A percentile compares a stretch with the other conserved stretches of the same genome.
Evolutionary conservation across 2,329 filamentous ascomycete genomes (phyloP).

Genomic region (Paraphoma chrysanthemicola): DNA sequence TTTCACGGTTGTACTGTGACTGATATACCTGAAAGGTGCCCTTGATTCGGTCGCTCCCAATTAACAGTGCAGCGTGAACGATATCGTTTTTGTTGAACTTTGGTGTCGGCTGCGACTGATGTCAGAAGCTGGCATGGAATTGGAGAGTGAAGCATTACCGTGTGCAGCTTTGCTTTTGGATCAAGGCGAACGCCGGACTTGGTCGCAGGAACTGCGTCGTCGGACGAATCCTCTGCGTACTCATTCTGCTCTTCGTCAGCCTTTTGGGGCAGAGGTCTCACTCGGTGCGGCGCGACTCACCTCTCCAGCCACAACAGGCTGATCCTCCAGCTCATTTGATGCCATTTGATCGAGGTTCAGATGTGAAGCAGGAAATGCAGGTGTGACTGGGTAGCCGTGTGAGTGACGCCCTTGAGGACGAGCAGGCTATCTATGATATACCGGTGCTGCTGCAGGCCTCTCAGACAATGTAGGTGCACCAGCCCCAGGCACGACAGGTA

Average conservation of each 20-base stretch:
- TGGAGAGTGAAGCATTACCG: slow-evolving; percentile 10
- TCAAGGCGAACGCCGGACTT: slow-evolving; percentile 36
- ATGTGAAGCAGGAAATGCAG: slow-evolving; percentile 7
- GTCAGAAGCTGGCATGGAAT: slow-evolving; percentile 3
- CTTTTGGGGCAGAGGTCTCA: slow-evolving; percentile 19
- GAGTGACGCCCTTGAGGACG: slow-evolving; percentile 12
- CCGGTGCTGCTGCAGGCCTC: slow-evolving; percentile 39
- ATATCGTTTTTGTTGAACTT: slow-evolving; percentile 28
- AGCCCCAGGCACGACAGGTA: slow-evolving; percentile 25
- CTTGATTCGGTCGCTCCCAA: slow-evolving; percentile 25
- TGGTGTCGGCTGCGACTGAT: slow-evolving; percentile 22
- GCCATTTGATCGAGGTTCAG: slow-evolving; percentile 23
- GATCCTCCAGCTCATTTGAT: slow-evolving; percentile 20
- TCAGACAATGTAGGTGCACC: slow-evolving; percentile 12
- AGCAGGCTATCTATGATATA: slow-evolving; percentile 34
- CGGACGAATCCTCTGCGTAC: slow-evolving; percentile 10
- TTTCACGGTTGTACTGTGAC: slow-evolving; percentile 10
- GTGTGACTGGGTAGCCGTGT: slow-evolving; percentile 31
- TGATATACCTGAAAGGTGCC: slow-evolving; percentile 28
- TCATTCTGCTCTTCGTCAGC: slow-evolving; percentile 35
- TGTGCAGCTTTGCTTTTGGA: slow-evolving; percentile 16
- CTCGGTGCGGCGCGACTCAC: slow-evolving; percentile 21
- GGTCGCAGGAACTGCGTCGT: slow-evolving; percentile 20
- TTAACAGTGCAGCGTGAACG: slow-evolving; percentile 36
- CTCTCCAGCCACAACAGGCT: slow-evolving; percentile 21